Conservation (phyloP, 306 rosid genomes). For the Castanea sativa region DNA sequence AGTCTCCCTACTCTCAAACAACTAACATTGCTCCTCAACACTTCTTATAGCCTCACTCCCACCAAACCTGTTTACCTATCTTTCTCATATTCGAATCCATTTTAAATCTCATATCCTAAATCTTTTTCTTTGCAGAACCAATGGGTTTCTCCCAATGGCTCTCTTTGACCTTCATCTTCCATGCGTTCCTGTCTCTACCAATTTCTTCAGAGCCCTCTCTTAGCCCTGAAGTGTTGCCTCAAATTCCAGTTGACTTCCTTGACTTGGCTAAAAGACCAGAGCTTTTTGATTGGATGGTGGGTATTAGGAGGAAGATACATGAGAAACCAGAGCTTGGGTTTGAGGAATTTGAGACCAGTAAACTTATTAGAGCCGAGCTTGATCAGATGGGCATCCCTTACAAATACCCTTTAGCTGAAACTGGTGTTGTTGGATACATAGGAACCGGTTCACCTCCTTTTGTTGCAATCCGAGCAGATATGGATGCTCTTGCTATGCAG, state of each 20-base stretch:
- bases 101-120: neutral
- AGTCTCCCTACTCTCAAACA: neutral
- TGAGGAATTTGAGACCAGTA: constrained; percentile 80
- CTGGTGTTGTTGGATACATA: constrained; percentile 71
- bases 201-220: constrained; percentile 32
- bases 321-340: constrained; percentile 80
- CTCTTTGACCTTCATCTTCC: constrained; percentile 9
- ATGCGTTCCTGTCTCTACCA: constrained; percentile 5
- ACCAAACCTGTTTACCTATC: neutral
- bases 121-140: neutral
- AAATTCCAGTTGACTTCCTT: constrained; percentile 40
- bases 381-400: constrained; percentile 54
- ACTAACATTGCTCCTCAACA: neutral
- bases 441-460: constrained; percentile 71
- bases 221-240: constrained; percentile 27
- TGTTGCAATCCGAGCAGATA: constrained; percentile 88
- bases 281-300: constrained; percentile 64
- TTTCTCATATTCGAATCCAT: neutral
- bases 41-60: neutral
- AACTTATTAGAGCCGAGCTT: constrained; percentile 63
- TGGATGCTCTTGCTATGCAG: constrained; percentile 88
- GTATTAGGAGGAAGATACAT: constrained; percentile 67
- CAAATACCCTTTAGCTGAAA: constrained; percentile 61
- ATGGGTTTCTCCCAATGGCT: constrained; percentile 22
- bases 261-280: constrained; percentile 42